Base-by-base conservation (phyloP, 805 yeast species). In the Candida anglica region DNA sequence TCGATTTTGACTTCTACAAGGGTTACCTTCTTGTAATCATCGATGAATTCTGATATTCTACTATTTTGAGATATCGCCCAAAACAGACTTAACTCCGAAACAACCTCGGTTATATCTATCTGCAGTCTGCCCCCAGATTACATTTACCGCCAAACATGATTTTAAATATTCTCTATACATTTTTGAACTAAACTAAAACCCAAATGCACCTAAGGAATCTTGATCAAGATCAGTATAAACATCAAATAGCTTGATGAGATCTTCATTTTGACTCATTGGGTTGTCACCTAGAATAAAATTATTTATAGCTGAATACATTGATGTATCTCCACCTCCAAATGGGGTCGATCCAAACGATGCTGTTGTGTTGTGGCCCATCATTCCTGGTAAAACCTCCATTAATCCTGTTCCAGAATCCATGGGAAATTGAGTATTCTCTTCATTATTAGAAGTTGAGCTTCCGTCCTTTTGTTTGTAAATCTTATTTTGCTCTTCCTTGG, bases 161-260 rank as follows among this genome's bases (percentile, higher is more conserved):
- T n/a, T n/a, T n/a, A n/a, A n/a, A n/a, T n/a, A n/a, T 11, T 21
- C 23, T 11, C 11, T 11, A 21, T 21, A 11, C 23, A 21, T 21
- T 11, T 11, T 21, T 21, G 10, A 9, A 9, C 10, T 21, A 21
- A 9, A 21, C 23, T 21, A 21, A 11, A 21, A 9, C 9, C 23
- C 23, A 21, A 9, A 21, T 21, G 23, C 23, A 11, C 23, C 23
- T 9, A 21, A 11, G 8, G 39, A 29, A 2, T 40, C 44, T 10
- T 40, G 42, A 25, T 55, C 63, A 14, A 55, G 32, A 27, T 61
- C 65, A 1, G 63, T 66, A 39, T 60, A 63, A 8, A 60, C 39
- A 34, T 59, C 62, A 32, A 64, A 60, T 20, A 64, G 46, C 42
- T 50, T 53, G 32, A 62, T 36, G 15, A 64, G 47, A 36, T 64